These are phyloP conservation scores for Lodderomyces pseudojiufengensis DNA, from an alignment of 1,139 yeast species.

Conservation along the genomic window DNA sequence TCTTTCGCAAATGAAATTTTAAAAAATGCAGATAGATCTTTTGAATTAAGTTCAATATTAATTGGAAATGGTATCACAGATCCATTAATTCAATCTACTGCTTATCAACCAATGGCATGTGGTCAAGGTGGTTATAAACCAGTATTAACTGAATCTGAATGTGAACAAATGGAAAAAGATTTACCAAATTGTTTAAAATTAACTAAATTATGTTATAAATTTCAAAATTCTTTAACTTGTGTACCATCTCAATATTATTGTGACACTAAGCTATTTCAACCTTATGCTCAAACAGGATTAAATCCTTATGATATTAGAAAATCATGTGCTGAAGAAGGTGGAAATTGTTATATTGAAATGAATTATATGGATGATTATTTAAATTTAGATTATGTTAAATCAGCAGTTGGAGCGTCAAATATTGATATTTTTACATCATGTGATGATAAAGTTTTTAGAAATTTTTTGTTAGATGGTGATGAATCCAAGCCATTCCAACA, in stretches of 20 bases:
- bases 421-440: conserved; percentile 77
- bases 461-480: conserved; percentile 61
- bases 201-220: conserved; percentile 74
- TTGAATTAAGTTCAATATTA: conserved; percentile 65
- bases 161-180: conserved; percentile 48
- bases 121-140: conserved; percentile 76
- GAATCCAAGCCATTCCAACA: conserved; percentile 84
- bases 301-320: conserved; percentile 92
- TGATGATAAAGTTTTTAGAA: conserved; percentile 76
- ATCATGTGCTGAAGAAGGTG: conserved; percentile 67
- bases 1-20: conserved; percentile 71
- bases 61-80: conserved; percentile 88
- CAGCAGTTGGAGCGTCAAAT: conserved; percentile 79
- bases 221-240: conserved; percentile 80
- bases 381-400: conserved; percentile 43
- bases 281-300: conserved; percentile 49
- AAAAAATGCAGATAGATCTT: conserved; percentile 59
- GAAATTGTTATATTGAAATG: conserved; percentile 56
- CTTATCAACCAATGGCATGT: conserved; percentile 81
- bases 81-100: conserved; percentile 62
- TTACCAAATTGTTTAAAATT: conserved; percentile 79
- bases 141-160: conserved; percentile 57
- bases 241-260: conserved; percentile 80
- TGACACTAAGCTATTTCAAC: conserved; percentile 26
- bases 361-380: conserved; percentile 33